phyloP scores from a whole-genome alignment of 192 early-diverging fungal species.

The Coemansia sp. region DNA sequence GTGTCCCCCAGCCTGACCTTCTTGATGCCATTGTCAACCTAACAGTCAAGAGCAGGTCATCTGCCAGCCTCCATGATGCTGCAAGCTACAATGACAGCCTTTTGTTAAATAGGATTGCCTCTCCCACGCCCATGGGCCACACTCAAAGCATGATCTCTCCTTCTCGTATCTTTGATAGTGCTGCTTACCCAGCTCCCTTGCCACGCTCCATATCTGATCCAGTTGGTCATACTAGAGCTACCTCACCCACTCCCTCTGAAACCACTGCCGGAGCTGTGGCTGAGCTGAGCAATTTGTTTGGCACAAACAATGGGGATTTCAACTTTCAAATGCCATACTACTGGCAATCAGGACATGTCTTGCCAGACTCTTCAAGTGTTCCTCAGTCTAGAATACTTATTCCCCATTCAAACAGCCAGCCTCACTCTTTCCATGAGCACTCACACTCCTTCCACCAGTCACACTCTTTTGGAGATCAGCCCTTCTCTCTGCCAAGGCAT shows the following conservation, averaged over 20 bases:
- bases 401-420: slow-evolving; percentile 1
- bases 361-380: background rate
- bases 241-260: background rate
- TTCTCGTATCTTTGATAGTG: background rate
- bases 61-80: background rate
- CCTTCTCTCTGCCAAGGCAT: slow-evolving; percentile 1
- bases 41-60: slow-evolving; percentile 25
- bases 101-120: background rate
- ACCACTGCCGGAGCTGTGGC: background rate
- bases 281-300: slow-evolving; percentile 18
- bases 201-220: slow-evolving; percentile 3
- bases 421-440: background rate
- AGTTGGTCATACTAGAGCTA: background rate
- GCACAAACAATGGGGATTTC: background rate
- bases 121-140: background rate
- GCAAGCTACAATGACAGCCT: background rate
- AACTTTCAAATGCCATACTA: slow-evolving; percentile 27
- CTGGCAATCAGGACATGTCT: background rate
- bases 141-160: background rate
- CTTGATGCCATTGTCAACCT: slow-evolving; percentile 44
- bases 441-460: background rate
- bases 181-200: background rate
- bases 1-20: slow-evolving; percentile 25
- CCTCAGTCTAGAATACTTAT: slow-evolving; percentile 2
- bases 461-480: slow-evolving; percentile 3